phyloP scores from a whole-genome alignment of 202 grass and related monocot genomes.

The Elaeis oleifera region DNA sequence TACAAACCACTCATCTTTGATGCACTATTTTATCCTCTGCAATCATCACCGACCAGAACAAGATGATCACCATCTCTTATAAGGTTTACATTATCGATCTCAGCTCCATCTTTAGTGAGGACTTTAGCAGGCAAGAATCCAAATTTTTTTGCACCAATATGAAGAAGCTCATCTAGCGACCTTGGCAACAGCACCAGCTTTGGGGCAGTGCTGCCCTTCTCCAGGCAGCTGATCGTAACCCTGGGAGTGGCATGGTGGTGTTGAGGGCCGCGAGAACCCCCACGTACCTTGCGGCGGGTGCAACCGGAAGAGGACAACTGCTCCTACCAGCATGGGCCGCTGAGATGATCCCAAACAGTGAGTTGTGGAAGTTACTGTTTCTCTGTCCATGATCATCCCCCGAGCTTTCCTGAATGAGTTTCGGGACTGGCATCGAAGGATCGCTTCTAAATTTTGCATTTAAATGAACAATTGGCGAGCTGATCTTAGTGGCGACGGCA shows the following conservation, averaged over 20 bases:
- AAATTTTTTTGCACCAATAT: slow-evolving; percentile 56
- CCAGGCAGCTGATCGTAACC: slow-evolving; percentile 64
- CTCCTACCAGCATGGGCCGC: slow-evolving; percentile 24
- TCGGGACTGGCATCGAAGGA: slow-evolving; percentile 25
- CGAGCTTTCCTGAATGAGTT: slow-evolving; percentile 13
- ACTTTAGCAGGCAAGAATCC: slow-evolving; percentile 38
- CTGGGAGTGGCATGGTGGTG: slow-evolving; percentile 21
- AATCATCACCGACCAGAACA: slow-evolving; percentile 42
- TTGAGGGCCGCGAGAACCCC: neutral
- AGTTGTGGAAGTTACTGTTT: slow-evolving; percentile 80
- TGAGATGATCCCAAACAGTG: slow-evolving; percentile 68
- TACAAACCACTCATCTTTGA: no score
- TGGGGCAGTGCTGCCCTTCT: slow-evolving; percentile 31
- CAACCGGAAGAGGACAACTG: neutral
- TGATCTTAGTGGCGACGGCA: slow-evolving; percentile 4
- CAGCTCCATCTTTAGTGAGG: slow-evolving; percentile 52
- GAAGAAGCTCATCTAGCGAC: slow-evolving; percentile 58
- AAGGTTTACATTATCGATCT: slow-evolving; percentile 70
- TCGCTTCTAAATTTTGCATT: slow-evolving; percentile 59
- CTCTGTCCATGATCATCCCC: neutral
- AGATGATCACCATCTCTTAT: slow-evolving; percentile 83
- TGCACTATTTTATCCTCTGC: neutral
- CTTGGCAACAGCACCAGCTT: slow-evolving; percentile 70
- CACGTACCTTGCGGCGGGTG: neutral
- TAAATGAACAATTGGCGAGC: slow-evolving; percentile 6